These are phyloP conservation scores for Dendrothele bispora DNA, from an alignment of 768 basidiomycete genomes.

Conservation along the genomic window DNA sequence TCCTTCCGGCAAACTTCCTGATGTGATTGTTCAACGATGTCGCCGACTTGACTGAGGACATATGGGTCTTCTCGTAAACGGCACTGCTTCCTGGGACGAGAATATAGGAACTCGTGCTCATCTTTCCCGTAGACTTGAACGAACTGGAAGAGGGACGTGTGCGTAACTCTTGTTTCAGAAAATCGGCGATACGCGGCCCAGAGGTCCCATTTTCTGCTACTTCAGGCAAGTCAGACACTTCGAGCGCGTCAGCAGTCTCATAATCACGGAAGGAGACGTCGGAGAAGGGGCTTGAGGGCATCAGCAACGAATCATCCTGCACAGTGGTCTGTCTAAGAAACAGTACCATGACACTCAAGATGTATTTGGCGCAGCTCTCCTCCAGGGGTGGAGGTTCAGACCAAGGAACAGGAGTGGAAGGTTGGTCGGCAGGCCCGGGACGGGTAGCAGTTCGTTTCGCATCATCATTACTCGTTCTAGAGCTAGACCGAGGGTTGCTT, in stretches of 20 bases:
- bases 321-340: constrained; percentile 73
- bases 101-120: constrained; percentile 39
- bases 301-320: constrained; percentile 52
- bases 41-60: constrained; percentile 55
- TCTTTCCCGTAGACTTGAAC: constrained; percentile 32
- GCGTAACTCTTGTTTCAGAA: constrained; percentile 26
- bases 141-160: constrained; percentile 36
- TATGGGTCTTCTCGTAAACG: constrained; percentile 62
- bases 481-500: constrained; percentile 38
- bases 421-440: constrained; percentile 41
- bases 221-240: constrained; percentile 18
- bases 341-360: constrained; percentile 80
- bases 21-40: constrained; percentile 61
- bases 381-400: constrained; percentile 74
- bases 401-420: constrained; percentile 42
- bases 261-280: constrained; percentile 72
- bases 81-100: constrained; percentile 37
- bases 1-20: constrained; percentile 70
- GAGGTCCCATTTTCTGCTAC: constrained; percentile 7
- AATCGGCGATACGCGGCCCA: constrained; percentile 4
- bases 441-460: constrained; percentile 36
- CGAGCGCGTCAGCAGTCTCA: constrained; percentile 51
- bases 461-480: constrained; percentile 38
- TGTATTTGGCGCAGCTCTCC: constrained; percentile 78
- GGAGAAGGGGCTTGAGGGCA: constrained; percentile 59